phyloP scores from a whole-genome alignment of 352 stramenopile genomes.

The Peronospora destructor region DNA sequence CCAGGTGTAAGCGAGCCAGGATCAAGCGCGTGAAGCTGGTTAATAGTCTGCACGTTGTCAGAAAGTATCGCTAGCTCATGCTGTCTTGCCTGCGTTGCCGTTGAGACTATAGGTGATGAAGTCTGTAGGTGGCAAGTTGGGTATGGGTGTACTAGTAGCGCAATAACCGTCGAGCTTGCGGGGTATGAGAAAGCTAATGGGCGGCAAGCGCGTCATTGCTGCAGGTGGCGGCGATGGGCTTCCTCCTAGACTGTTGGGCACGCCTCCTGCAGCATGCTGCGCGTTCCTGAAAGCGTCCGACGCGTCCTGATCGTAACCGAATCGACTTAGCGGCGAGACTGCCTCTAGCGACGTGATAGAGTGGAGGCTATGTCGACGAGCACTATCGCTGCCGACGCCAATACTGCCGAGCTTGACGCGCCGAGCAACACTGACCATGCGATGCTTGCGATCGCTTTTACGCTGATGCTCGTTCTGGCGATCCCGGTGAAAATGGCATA shows the following conservation, averaged over 20 bases:
- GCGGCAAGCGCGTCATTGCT: constrained; percentile 42
- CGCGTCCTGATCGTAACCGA: constrained; percentile 31
- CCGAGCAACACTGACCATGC: constrained; percentile 67
- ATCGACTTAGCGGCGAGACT: constrained; percentile 26
- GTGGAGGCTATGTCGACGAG: constrained; percentile 33
- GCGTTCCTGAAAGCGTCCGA: constrained; percentile 32
- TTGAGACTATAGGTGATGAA: constrained; percentile 44
- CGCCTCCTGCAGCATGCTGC: constrained; percentile 17
- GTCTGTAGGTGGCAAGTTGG: constrained; percentile 38
- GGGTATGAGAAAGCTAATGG: constrained; percentile 72
- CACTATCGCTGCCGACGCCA: constrained; percentile 35
- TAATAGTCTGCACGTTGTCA: constrained; percentile 10
- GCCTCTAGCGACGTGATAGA: constrained; percentile 38
- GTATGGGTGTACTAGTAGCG: constrained; percentile 32
- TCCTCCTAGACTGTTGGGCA: constrained; percentile 13
- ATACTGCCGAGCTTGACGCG: constrained; percentile 66
- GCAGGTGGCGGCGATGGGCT: constrained; percentile 6
- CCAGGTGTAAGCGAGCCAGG: constrained; percentile 3
- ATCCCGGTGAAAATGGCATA: constrained; percentile 80
- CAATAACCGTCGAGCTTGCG: constrained; percentile 62
- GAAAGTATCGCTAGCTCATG: constrained; percentile 32
- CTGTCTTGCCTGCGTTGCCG: constrained; percentile 46
- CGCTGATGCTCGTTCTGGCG: constrained; percentile 82
- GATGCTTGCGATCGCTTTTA: constrained; percentile 85
- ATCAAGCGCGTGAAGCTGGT: constrained; percentile 6